Base-by-base conservation (phyloP, 805 yeast genomes). In the Metschnikowia koreensis region DNA sequence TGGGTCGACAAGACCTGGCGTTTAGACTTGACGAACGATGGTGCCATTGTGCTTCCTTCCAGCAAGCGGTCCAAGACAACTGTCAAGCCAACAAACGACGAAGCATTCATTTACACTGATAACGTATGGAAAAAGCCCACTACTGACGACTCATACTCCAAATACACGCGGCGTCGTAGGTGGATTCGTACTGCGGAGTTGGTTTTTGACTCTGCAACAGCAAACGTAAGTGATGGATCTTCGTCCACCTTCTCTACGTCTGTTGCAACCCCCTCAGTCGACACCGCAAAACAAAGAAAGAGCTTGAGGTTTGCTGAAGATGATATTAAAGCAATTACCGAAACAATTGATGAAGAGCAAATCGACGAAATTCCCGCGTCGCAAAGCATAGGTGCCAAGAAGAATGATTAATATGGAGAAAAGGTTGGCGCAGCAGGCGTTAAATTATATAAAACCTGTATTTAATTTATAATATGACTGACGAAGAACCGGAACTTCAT, bases 1-100 rank as follows among this genome's bases (percentile, higher is more conserved):
- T 94, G 98, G 98, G 89, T 92, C 16, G 98, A 94, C 67, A 82
- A 82, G 64, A 80, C 91, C 0, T 93, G 99, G 99, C 76, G 92
- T 60, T 75, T 92, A 53, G 99, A 93, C 70, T 73, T 89, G 59
- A 86, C 96, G 12, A 90, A 89, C 60, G 96, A 89, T 65, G 96
- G 96, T 2, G 84, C 96, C 2, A 79, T 91, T 34, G 88, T 86
- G 48, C 73, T 88, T 54, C 77, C 87, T 26, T 81, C 83, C 46
- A 74, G 84, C 12, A 83, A 83, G 60, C 76, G 77, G 29, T 65
- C 72, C 3, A 73, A 77, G 61, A 75, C 84, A 7, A 79, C 83
- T 0, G 87, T 90, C 1, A 82, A 84, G 61, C 97, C 97, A 11
- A 75, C 78, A 27, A 64, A 81, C 1, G 92, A 88, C 64, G 97